Evolutionary conservation across 441 rosid species (phyloP).

Genomic region (Melastoma candidum): DNA sequence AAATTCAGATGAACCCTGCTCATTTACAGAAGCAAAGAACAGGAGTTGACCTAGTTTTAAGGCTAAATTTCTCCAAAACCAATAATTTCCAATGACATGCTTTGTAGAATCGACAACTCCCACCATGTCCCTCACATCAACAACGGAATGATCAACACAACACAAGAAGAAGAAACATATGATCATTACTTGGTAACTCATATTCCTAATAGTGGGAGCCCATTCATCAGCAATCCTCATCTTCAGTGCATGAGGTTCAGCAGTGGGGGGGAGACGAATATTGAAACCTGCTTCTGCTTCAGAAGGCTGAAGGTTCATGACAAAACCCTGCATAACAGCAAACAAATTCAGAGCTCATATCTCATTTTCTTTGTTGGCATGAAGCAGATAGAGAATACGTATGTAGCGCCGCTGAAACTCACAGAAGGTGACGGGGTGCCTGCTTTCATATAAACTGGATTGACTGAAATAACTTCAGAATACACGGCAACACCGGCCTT

Average conservation of each 20-base stretch:
- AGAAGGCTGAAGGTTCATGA: constrained; percentile 90
- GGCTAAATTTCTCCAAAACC: no score
- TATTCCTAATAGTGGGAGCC: constrained; percentile 72
- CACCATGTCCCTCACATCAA: no score
- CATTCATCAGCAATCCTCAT: constrained; percentile 70
- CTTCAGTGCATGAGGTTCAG: constrained; percentile 48
- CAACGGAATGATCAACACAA: background rate
- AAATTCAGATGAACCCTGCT: no score
- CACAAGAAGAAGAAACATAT: background rate
- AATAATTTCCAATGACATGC: no score
- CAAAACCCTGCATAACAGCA: constrained; percentile 45
- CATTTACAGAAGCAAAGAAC: no score
- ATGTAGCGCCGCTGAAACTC: constrained; percentile 16
- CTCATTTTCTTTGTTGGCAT: background rate
- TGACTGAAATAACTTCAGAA: constrained; percentile 72
- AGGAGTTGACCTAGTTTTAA: no score
- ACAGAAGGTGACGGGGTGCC: constrained; percentile 61
- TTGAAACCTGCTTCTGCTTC: constrained; percentile 94
- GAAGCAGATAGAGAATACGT: background rate
- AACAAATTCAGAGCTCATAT: constrained; percentile 6
- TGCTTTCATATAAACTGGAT: constrained; percentile 77
- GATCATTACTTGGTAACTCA: constrained; percentile 46
- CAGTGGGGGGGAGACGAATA: constrained; percentile 72
- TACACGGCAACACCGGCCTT: constrained; percentile 59
- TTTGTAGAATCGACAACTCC: no score